phyloP scores from a whole-genome alignment of 2,329 filamentous ascomycete species.

The Ceratocystis destructans region DNA sequence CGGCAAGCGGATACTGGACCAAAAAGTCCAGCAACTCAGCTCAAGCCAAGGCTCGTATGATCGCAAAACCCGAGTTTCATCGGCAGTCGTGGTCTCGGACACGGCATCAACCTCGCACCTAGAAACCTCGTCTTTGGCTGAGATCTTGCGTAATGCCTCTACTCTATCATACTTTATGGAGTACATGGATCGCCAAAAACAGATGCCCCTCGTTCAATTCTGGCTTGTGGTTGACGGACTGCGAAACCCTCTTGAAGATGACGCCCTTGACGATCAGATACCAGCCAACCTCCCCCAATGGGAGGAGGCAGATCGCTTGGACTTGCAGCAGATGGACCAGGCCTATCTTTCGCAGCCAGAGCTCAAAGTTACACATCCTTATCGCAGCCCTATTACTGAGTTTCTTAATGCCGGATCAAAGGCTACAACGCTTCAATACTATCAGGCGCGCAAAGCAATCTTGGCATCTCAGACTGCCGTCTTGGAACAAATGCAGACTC shows the following conservation, averaged over 20 bases:
- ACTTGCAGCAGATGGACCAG: conserved; percentile 83
- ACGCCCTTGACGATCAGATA: conserved; percentile 43
- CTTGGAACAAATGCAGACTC: conserved; percentile 69
- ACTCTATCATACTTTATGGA: conserved; percentile 99
- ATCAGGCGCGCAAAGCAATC: conserved; percentile 66
- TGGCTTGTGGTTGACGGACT: conserved; percentile 97
- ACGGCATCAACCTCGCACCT: conserved; percentile 43
- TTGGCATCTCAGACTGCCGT: conserved; percentile 69
- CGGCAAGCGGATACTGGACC: conserved; percentile 77
- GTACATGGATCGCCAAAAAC: conserved; percentile 83
- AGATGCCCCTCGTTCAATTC: conserved; percentile 88
- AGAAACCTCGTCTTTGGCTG: conserved; percentile 62
- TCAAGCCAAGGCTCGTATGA: conserved; percentile 16
- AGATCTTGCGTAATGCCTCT: conserved; percentile 79
- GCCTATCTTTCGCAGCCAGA: conserved; percentile 74
- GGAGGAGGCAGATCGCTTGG: conserved; percentile 71
- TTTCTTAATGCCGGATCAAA: conserved; percentile 67
- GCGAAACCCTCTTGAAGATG: conserved; percentile 80
- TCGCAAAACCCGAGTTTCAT: conserved; percentile 17
- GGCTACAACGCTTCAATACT: conserved; percentile 70
- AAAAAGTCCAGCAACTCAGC: conserved; percentile 63
- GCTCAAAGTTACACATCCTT: conserved; percentile 58
- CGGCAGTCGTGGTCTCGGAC: conserved; percentile 21
- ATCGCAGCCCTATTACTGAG: conserved; percentile 54
- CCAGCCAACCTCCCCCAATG: conserved; percentile 52